phyloP scores from a whole-genome alignment of 2,329 filamentous ascomycete genomes.

The Ophiocordyceps robertsii region DNA sequence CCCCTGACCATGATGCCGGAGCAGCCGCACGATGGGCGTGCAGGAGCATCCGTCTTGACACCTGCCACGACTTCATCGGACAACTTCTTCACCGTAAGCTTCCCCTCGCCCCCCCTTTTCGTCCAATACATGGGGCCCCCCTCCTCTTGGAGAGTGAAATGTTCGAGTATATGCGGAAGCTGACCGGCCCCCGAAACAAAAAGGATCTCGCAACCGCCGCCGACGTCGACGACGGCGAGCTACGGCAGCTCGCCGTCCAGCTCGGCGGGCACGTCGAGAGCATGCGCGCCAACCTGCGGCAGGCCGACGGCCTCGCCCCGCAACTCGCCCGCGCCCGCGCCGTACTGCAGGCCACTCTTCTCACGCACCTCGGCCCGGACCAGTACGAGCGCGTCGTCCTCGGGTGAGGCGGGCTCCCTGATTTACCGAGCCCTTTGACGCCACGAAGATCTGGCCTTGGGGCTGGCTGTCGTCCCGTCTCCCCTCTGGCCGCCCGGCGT shows the following conservation, averaged over 20 bases:
- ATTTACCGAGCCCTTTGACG: too few species aligned
- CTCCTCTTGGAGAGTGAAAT: background rate
- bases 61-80: slow-evolving; percentile 1
- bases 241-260: slow-evolving; percentile 31
- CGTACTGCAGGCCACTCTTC: slow-evolving; percentile 33
- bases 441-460: too few species aligned
- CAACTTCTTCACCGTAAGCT: slow-evolving; percentile 6
- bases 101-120: background rate
- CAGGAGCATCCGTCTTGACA: slow-evolving; percentile 2
- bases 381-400: slow-evolving; percentile 35
- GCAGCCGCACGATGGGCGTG: slow-evolving; percentile 2
- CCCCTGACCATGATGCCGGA: slow-evolving; percentile 16
- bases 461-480: too few species aligned
- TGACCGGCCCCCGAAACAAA: background rate
- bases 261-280: slow-evolving; percentile 43
- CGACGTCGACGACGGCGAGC: slow-evolving; percentile 17
- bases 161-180: background rate
- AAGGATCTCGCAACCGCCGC: too few species aligned
- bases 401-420: slow-evolving; percentile 11
- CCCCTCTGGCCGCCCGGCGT: too few species aligned
- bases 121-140: background rate
- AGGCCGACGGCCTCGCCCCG: slow-evolving; percentile 37
- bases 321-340: slow-evolving; percentile 34
- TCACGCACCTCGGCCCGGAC: slow-evolving; percentile 28
- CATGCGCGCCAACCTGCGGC: slow-evolving; percentile 37